phyloP scores from a whole-genome alignment of 2,329 filamentous ascomycete species.

The Boeremia lycopersici region DNA sequence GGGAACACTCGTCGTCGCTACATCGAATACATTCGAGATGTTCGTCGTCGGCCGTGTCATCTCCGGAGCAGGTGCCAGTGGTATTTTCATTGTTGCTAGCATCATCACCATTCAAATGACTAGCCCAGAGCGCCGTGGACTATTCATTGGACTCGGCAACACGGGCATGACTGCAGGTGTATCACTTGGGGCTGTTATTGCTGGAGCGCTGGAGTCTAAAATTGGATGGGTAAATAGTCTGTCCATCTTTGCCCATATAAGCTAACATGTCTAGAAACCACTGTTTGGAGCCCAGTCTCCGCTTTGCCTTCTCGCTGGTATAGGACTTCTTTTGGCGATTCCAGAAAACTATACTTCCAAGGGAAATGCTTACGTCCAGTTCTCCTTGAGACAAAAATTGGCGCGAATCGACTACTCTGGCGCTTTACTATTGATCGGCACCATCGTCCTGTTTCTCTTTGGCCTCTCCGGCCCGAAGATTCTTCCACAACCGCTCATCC shows the following conservation, averaged over 20 bases:
- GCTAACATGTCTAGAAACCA: conserved; percentile 59
- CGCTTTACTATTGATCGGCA: conserved; percentile 58
- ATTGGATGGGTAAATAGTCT: conserved; percentile 70
- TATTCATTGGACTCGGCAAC: conserved; percentile 77
- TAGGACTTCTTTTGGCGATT: conserved; percentile 69
- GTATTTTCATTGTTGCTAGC: conserved; percentile 73
- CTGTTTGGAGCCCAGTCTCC: conserved; percentile 77
- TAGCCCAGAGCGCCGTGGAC: conserved; percentile 68
- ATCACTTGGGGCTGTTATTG: conserved; percentile 72
- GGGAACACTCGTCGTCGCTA: conserved; percentile 69
- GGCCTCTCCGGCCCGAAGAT: conserved; percentile 70
- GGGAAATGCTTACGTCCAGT: conserved; percentile 43
- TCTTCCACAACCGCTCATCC: conserved; percentile 62
- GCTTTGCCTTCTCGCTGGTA: conserved; percentile 64
- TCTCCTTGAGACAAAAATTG: conserved; percentile 60
- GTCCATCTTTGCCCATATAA: not conserved
- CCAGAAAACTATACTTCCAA: conserved; percentile 54
- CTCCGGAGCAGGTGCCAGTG: conserved; percentile 71
- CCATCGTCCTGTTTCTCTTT: conserved; percentile 75
- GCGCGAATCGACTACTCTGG: conserved; percentile 76
- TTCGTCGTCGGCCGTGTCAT: conserved; percentile 74
- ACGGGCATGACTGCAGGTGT: conserved; percentile 74
- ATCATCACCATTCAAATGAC: conserved; percentile 79
- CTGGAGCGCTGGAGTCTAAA: conserved; percentile 65
- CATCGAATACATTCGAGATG: conserved; percentile 61